These are phyloP conservation scores for Fusarium chuoi DNA, from an alignment of 2,329 filamentous ascomycete genomes.

Conservation along the genomic window DNA sequence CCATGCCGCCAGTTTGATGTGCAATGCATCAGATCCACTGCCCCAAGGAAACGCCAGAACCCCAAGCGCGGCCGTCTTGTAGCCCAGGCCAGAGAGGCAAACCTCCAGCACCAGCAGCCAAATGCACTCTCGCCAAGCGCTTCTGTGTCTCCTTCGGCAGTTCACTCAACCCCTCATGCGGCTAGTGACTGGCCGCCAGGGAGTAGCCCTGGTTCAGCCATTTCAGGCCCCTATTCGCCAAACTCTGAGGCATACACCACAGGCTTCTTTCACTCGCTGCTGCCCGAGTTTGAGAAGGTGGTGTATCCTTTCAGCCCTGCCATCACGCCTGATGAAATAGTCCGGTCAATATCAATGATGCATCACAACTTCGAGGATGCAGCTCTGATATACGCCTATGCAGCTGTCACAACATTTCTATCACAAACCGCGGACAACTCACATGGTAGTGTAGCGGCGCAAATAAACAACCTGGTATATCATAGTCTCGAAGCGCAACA, in stretches of 20 bases:
- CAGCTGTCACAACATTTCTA: constrained; percentile 36
- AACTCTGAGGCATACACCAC: constrained; percentile 27
- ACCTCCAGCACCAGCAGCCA: constrained; percentile 26
- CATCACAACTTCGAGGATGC: constrained; percentile 34
- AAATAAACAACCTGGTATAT: constrained; percentile 39
- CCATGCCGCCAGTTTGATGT: constrained; percentile 37
- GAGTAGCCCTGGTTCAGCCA: constrained; percentile 28
- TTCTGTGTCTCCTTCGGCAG: constrained; percentile 30
- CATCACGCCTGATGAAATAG: constrained; percentile 33
- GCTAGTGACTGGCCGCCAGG: constrained; percentile 24
- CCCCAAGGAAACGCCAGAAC: constrained; percentile 38
- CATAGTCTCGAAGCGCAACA: constrained; percentile 45
- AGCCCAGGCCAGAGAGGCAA: constrained; percentile 35
- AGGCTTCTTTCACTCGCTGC: constrained; percentile 29
- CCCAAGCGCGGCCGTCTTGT: constrained; percentile 34
- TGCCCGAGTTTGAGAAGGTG: constrained; percentile 36
- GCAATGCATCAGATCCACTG: constrained; percentile 33
- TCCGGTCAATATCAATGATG: constrained; percentile 31
- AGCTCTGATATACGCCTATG: constrained; percentile 36
- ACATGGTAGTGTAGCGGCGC: constrained; percentile 32
- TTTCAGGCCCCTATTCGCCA: constrained; percentile 25
- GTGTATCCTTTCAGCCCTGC: constrained; percentile 38
- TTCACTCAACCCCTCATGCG: constrained; percentile 19
- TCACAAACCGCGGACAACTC: constrained; percentile 35
- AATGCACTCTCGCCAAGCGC: constrained; percentile 25